Conservation (phyloP, 768 basidiomycete genomes). For the Lentinus tigrinus region DNA sequence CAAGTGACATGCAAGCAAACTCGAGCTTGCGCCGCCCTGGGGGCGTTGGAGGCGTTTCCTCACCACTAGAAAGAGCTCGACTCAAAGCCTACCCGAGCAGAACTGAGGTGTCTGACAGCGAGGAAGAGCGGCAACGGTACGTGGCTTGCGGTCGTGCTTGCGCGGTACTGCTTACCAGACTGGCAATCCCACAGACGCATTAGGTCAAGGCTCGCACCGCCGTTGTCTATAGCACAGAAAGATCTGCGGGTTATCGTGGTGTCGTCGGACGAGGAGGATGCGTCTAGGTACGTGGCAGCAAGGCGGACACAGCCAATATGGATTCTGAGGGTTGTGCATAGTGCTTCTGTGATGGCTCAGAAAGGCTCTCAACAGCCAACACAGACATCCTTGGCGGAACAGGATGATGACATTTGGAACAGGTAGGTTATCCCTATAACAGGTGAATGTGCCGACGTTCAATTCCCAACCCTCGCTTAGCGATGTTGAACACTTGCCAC, state of each 20-base stretch:
- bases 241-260: slow-evolving; percentile 47
- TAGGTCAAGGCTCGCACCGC: background rate
- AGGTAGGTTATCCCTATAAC: background rate
- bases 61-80: no score
- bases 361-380: background rate
- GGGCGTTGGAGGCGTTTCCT: no score
- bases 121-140: slow-evolving; percentile 43
- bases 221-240: background rate
- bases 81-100: background rate
- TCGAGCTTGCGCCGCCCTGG: no score
- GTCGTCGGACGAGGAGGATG: slow-evolving; percentile 23
- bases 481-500: background rate
- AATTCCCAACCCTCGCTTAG: background rate
- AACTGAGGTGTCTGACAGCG: slow-evolving; percentile 43
- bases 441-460: background rate
- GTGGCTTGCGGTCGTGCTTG: slow-evolving; percentile 5
- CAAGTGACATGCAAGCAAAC: background rate
- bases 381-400: background rate
- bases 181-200: background rate
- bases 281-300: background rate
- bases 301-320: background rate
- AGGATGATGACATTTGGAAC: no score
- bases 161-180: background rate
- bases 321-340: background rate
- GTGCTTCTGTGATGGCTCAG: slow-evolving; percentile 2